Conservation (phyloP, 2,329 filamentous ascomycete genomes). For the Nothomitra cinnamomea region DNA sequence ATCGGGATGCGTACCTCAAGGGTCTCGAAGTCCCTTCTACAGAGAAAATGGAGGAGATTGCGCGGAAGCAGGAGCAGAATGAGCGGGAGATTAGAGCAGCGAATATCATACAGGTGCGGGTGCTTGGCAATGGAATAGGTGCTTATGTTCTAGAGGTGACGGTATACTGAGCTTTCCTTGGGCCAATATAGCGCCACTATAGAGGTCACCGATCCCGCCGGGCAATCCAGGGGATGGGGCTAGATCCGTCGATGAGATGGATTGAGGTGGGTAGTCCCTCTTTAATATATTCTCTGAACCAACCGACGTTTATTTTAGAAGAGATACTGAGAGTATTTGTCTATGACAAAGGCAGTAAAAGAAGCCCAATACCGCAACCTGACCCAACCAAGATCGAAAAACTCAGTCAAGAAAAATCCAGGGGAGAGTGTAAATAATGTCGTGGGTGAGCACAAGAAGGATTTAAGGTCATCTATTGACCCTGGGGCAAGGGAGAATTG, state of each 20-base stretch:
- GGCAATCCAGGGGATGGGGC: conserved; percentile 48
- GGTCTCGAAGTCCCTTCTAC: background rate
- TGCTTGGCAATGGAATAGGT: background rate
- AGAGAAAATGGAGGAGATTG: conserved; percentile 1
- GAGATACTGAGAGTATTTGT: conserved; percentile 15
- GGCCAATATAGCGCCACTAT: conserved; percentile 42
- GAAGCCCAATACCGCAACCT: conserved; percentile 38
- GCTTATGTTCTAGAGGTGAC: background rate
- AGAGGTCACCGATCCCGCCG: conserved; percentile 58
- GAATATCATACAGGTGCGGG: conserved; percentile 3
- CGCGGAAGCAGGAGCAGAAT: conserved; percentile 3
- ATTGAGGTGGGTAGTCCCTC: conserved; percentile 36
- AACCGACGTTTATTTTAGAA: conserved; percentile 27
- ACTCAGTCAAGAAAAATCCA: background rate
- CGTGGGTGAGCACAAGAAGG: conserved; percentile 7
- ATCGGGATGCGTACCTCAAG: conserved; percentile 1
- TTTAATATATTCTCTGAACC: conserved; percentile 19
- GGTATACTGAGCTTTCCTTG: no score
- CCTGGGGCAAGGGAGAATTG: conserved; percentile 48
- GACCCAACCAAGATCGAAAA: conserved; percentile 29
- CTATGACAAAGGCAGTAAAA: conserved; percentile 28
- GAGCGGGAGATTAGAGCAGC: conserved; percentile 2
- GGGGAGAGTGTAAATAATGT: background rate
- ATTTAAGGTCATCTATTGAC: conserved; percentile 11
- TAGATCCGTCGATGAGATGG: conserved; percentile 58